Evolutionary conservation across 345 rosid species (phyloP).

Genomic region (Murraya paniculata): DNA sequence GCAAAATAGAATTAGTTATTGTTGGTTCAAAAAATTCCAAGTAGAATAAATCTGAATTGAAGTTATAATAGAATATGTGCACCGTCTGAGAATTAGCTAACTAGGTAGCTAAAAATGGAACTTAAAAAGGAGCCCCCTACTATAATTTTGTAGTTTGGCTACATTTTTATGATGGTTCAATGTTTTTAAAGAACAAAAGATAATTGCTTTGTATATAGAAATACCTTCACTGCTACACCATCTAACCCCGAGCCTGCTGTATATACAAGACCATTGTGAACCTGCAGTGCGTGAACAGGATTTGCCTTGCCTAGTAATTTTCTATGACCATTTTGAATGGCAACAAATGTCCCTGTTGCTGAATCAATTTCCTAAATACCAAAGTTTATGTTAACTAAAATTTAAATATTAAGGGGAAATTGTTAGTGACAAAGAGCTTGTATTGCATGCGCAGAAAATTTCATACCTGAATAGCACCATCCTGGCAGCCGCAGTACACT

Average conservation of each 20-base stretch:
- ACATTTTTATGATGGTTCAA: not conserved
- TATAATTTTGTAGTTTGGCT: not conserved
- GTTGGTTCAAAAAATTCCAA: constrained; percentile 1
- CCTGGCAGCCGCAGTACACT: constrained; percentile 70
- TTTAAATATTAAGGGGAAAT: not conserved
- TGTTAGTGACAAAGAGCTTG: not conserved
- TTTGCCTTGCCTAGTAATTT: constrained; percentile 57
- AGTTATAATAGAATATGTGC: not conserved
- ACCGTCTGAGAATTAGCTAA: not conserved
- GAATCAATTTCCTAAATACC: constrained; percentile 63
- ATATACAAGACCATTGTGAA: constrained; percentile 47
- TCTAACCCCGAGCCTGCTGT: constrained; percentile 54
- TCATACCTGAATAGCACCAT: constrained; percentile 60
- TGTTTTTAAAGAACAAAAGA: not conserved
- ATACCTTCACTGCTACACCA: constrained; percentile 62
- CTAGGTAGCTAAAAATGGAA: not conserved
- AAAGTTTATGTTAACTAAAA: not conserved
- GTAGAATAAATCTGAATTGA: not conserved
- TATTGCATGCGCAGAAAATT: not conserved
- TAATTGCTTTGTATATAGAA: not conserved
- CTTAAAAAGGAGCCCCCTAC: not conserved
- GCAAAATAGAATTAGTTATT: not conserved
- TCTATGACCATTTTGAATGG: constrained; percentile 57
- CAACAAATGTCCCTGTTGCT: constrained; percentile 53
- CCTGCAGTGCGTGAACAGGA: constrained; percentile 49